These are phyloP conservation scores for Penicillium freii DNA, from an alignment of 2,329 filamentous ascomycete species.

Conservation along the genomic window DNA sequence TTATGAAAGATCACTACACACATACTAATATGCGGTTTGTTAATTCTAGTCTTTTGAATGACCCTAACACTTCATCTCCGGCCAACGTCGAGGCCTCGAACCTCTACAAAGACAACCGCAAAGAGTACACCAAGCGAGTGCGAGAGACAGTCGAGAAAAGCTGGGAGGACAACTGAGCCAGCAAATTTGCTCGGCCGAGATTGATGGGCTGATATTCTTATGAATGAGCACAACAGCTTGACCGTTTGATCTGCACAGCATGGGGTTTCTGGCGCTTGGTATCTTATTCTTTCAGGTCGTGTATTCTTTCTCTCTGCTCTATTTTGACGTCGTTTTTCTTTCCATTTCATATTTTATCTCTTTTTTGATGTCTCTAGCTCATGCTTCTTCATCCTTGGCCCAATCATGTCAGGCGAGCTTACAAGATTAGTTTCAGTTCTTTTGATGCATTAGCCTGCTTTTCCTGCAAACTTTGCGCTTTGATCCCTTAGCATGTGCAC, in stretches of 20 bases:
- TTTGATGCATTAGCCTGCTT: conserved; percentile 12
- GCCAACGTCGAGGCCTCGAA: conserved; percentile 98
- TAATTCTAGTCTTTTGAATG: conserved; percentile 75
- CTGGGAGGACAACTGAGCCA: conserved; percentile 74
- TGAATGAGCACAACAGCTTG: conserved; percentile 19
- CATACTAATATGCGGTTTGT: neutral
- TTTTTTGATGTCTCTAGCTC: neutral
- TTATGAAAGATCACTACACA: neutral
- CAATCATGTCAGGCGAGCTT: neutral
- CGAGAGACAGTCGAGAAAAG: conserved; percentile 98
- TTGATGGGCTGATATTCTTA: conserved; percentile 14
- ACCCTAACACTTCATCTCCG: conserved; percentile 96
- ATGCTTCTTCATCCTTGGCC: neutral
- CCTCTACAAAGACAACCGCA: conserved; percentile 95
- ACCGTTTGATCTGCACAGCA: conserved; percentile 42
- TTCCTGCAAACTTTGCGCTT: neutral
- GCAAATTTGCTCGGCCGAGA: conserved; percentile 8
- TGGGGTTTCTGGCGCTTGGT: conserved; percentile 44
- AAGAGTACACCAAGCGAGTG: conserved; percentile 93
- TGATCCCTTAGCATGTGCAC: neutral
- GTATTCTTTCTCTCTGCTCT: conserved; percentile 10
- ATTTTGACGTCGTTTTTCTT: neutral
- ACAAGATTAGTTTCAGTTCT: neutral
- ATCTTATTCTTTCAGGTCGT: conserved; percentile 8
- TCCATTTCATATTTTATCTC: neutral